These are phyloP conservation scores for Dendrostoma leiphaemia DNA, from an alignment of 2,329 filamentous ascomycete genomes.

Conservation along the genomic window DNA sequence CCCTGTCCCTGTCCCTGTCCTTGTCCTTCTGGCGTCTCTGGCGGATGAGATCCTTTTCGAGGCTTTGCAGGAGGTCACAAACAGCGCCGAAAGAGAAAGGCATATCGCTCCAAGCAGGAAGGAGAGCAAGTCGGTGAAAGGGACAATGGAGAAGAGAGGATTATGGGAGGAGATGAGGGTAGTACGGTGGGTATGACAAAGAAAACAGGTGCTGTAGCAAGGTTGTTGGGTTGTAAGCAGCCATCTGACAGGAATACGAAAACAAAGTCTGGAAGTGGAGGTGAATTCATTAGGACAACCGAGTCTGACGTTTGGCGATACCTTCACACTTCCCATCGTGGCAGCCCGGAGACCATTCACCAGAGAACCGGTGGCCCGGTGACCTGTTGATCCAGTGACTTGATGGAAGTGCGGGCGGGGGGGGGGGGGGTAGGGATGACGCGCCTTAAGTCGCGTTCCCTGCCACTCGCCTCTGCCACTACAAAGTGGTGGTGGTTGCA, in stretches of 20 bases:
- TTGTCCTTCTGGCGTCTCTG: constrained; percentile 29
- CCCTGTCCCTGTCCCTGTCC: too few relatives aligned
- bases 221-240: neutral
- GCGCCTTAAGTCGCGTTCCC: neutral
- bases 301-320: neutral
- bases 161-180: neutral
- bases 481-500: neutral
- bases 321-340: neutral
- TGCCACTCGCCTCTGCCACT: neutral
- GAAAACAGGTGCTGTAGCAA: neutral
- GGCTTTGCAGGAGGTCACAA: constrained; percentile 69
- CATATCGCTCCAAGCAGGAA: constrained; percentile 41
- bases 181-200: too few relatives aligned
- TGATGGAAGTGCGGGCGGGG: too few relatives aligned
- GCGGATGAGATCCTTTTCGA: constrained; percentile 49
- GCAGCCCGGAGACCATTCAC: neutral
- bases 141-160: neutral
- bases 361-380: too few relatives aligned
- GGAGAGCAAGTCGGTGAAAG: neutral
- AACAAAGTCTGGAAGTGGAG: neutral
- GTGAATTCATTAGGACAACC: neutral
- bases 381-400: too few relatives aligned
- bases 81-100: constrained; percentile 67
- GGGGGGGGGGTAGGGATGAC: constrained; percentile 8
- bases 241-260: neutral